Evolutionary conservation across 2,329 filamentous ascomycete genomes (phyloP), one percentile per base, ranked within the genome.

Genomic region (Pseudogymnoascus pannorum): DNA sequence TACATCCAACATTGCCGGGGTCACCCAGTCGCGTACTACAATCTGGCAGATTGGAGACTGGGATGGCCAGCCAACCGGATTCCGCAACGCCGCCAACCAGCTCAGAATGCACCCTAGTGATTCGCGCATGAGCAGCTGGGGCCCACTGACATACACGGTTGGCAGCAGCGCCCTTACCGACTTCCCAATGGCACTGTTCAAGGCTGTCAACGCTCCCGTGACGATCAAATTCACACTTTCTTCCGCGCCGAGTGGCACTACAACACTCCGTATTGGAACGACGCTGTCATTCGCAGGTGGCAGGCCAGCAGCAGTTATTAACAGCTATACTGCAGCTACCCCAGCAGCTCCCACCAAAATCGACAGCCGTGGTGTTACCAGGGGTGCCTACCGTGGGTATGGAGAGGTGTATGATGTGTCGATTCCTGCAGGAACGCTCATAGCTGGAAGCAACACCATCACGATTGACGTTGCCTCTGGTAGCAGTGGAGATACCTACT

Each of bases 61-160:
- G 75, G 86, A 89, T 66, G 85, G 86, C 54, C 78, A 83, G 72
- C 83, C 83, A 18, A 81, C 76, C 5, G 85, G 84, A 14, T 87
- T 89, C 76, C 79, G 80, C 65, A 88, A 89, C 69, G 85, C 85
- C 12, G 85, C 80, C 60, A 87, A 87, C 68, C 82, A 87, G 69
- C 78, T 84, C 12, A 79, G 84, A 59, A 88, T 88, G 86, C 86
- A 89, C 69, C 86, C 86, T 2, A 83, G 82, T 3, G 86, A 88
- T 72, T 74, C 73, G 38, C 81, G 86, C 67, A 88, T 88, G 85
- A 72, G 76, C 24, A 76, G 75, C 61, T 88, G 86, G 86, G 78
- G 76, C 0, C 78, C 83, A 0, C 67, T 79, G 11, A 87, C 84
- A 0, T 87, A 85, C 72, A 86, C 81, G 1, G 80, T 86, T 9